These are phyloP conservation scores for Botrytis porri DNA, from an alignment of 2,329 filamentous ascomycete species.

Conservation along the genomic window DNA sequence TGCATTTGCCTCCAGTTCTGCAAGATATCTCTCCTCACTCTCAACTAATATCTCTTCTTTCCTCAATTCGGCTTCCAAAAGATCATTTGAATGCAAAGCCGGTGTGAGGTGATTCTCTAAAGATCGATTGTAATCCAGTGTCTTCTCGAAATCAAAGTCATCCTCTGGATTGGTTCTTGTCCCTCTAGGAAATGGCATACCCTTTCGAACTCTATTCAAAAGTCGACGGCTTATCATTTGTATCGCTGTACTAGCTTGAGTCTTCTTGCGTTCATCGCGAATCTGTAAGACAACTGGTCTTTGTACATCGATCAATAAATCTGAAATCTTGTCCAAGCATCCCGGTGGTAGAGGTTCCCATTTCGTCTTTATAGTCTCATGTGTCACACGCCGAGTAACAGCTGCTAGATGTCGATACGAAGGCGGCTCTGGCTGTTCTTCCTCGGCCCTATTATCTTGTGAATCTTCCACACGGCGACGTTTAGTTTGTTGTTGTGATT, in stretches of 20 bases:
- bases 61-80: slow-evolving; percentile 57
- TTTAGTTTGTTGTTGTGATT: slow-evolving; percentile 18
- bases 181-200: slow-evolving; percentile 64
- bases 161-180: slow-evolving; percentile 49
- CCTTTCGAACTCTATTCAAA: slow-evolving; percentile 54
- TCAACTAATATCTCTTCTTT: slow-evolving; percentile 56
- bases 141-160: slow-evolving; percentile 65
- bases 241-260: slow-evolving; percentile 50
- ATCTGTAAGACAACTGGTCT: slow-evolving; percentile 60
- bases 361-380: slow-evolving; percentile 63
- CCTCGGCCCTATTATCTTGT: slow-evolving; percentile 6
- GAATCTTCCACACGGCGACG: slow-evolving; percentile 18
- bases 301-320: slow-evolving; percentile 57
- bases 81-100: slow-evolving; percentile 58
- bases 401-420: slow-evolving; percentile 51
- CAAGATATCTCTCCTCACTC: slow-evolving; percentile 51
- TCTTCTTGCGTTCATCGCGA: slow-evolving; percentile 44
- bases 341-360: slow-evolving; percentile 58
- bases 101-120: slow-evolving; percentile 61
- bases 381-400: slow-evolving; percentile 54
- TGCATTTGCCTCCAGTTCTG: slow-evolving; percentile 54
- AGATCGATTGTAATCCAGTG: slow-evolving; percentile 55
- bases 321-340: slow-evolving; percentile 54
- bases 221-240: slow-evolving; percentile 54
- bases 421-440: slow-evolving; percentile 21